phyloP scores from a whole-genome alignment of 305 asterid genomes.

The Galium porrigens region DNA sequence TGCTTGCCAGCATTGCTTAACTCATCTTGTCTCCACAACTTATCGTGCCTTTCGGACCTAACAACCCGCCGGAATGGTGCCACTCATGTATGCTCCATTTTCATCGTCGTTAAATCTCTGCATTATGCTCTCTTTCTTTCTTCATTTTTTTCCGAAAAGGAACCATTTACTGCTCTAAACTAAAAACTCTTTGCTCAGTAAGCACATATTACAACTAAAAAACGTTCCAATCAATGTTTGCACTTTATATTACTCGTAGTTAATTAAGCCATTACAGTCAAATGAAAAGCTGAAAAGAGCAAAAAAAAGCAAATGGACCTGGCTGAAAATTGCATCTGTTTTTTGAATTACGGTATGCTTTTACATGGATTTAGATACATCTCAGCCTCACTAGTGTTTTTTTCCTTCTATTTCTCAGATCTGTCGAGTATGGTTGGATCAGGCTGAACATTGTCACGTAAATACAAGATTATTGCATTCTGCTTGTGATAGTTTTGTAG shows the following conservation, averaged over 20 bases:
- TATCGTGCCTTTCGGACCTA: slow-evolving; percentile 44
- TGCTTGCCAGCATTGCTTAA: slow-evolving; percentile 71
- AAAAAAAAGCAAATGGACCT: background rate
- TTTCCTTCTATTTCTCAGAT: slow-evolving; percentile 29
- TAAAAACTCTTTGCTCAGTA: background rate
- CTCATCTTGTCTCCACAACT: slow-evolving; percentile 69
- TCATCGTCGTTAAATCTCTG: slow-evolving; percentile 2
- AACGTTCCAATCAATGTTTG: background rate
- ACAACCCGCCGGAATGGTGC: slow-evolving; percentile 25
- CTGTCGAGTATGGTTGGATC: slow-evolving; percentile 75
- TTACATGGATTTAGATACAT: background rate
- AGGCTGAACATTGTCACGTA: slow-evolving; percentile 52
- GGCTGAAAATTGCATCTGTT: background rate
- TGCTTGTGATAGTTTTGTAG: slow-evolving; percentile 50
- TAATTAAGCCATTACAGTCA: background rate
- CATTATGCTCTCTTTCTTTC: background rate
- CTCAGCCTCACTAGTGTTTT: background rate
- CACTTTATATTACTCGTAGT: background rate
- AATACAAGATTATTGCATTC: slow-evolving; percentile 53
- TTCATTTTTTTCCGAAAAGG: background rate
- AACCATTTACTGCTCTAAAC: background rate
- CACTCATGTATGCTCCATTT: slow-evolving; percentile 42
- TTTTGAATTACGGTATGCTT: background rate
- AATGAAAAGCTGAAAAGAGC: background rate
- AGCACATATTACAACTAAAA: background rate